Percentiles rank a stretch among this genome's conserved stretches.
phyloP scores from a whole-genome alignment of 441 rosid genomes.

The Raphanus hybrid region DNA sequence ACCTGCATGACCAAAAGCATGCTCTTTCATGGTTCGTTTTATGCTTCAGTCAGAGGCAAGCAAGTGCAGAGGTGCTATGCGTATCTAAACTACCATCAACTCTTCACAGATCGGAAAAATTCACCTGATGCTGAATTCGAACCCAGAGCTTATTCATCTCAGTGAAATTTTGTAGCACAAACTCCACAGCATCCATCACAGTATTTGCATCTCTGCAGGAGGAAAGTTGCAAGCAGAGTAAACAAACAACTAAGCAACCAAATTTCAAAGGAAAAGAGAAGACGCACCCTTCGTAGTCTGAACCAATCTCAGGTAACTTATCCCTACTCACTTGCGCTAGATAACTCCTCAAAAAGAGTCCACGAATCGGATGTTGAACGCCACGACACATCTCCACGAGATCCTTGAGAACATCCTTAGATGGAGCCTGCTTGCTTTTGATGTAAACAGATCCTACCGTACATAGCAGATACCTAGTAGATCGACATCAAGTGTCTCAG shows the following conservation, averaged over 20 bases:
- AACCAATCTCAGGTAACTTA: constrained; percentile 84
- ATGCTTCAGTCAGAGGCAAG: constrained; percentile 70
- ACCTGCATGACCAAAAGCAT: constrained; percentile 96
- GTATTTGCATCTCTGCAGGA: constrained; percentile 70
- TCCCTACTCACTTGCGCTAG: constrained; percentile 91
- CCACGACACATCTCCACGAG: constrained; percentile 94
- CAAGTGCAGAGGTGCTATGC: constrained; percentile 71
- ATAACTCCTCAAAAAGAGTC: constrained; percentile 88
- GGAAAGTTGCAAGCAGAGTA: constrained; percentile 25
- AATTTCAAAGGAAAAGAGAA: neutral
- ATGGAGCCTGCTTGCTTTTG: constrained; percentile 80
- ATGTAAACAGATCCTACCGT: constrained; percentile 93
- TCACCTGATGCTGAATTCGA: constrained; percentile 87
- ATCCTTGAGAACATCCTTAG: constrained; percentile 82
- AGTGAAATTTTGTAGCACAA: constrained; percentile 89
- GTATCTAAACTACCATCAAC: constrained; percentile 36
- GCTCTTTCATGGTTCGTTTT: constrained; percentile 63
- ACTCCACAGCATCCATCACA: constrained; percentile 85
- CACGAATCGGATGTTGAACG: constrained; percentile 89
- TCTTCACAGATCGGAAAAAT: constrained; percentile 33
- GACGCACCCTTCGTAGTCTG: constrained; percentile 76
- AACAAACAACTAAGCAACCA: constrained; percentile 26
- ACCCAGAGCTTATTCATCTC: constrained; percentile 99
- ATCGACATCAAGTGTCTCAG: neutral
- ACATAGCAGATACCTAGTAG: constrained; percentile 82